A percentile compares a stretch with the other conserved stretches of the same genome.
Conservation (phyloP, 257 asterid species). For the Agastache rugosa region DNA sequence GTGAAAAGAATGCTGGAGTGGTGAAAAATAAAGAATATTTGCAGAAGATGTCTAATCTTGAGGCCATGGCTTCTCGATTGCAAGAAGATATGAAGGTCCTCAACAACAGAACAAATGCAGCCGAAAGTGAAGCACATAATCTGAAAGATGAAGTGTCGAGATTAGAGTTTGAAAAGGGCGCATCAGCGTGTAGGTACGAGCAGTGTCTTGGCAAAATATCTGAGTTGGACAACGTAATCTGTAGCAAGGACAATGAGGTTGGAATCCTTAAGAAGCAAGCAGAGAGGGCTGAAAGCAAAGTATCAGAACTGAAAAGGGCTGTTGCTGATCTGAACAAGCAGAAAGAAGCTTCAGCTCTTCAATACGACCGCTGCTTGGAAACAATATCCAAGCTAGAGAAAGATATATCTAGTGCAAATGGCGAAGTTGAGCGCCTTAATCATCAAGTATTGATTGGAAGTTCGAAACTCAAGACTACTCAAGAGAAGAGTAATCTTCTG, state of each 20-base stretch:
- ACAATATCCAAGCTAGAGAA: constrained; percentile 70
- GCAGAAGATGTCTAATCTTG: constrained; percentile 57
- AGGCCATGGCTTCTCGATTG: constrained; percentile 54
- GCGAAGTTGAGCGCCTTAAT: constrained; percentile 66
- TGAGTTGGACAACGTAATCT: constrained; percentile 58
- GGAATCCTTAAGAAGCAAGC: constrained; percentile 55
- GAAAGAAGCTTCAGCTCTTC: constrained; percentile 67
- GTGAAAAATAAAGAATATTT: constrained; percentile 54
- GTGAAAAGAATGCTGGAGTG: constrained; percentile 59
- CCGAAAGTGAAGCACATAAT: constrained; percentile 57
- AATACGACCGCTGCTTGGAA: constrained; percentile 67
- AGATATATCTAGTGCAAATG: constrained; percentile 54
- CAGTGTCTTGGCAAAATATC: constrained; percentile 59
- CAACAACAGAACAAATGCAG: constrained; percentile 47
- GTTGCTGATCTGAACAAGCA: constrained; percentile 57
- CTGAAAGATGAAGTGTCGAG: constrained; percentile 59
- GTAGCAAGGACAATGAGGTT: constrained; percentile 52
- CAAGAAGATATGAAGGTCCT: constrained; percentile 55
- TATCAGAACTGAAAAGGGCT: constrained; percentile 53
- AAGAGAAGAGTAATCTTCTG: constrained; percentile 59
- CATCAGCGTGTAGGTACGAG: constrained; percentile 42
- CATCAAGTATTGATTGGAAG: constrained; percentile 52
- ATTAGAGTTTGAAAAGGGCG: constrained; percentile 65
- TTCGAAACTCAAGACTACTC: constrained; percentile 55
- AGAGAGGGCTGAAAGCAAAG: constrained; percentile 70